Base-by-base conservation (phyloP, 768 basidiomycete species). In the Pleurotus djamor region DNA sequence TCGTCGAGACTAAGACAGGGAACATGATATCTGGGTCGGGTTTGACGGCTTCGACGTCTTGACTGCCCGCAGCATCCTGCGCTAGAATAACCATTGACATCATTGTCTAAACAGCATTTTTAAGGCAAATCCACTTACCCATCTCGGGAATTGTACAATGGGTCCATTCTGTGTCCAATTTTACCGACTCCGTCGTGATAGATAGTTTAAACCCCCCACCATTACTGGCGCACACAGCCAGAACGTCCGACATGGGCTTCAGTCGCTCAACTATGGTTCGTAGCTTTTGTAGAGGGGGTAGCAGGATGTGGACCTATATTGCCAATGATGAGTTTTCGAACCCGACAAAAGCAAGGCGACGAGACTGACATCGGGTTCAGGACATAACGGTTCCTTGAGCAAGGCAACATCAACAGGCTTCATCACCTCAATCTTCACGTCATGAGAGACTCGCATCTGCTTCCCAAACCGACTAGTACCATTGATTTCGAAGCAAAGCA, bases 381-480 rank as follows among this genome's bases (percentile, higher is more conserved):
- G 94, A 67, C 93, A 95, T 64, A 91, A 70, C 1, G 94, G 94
- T 68, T 95, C 94, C 32, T 76, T 80, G 58, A 95, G 79, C 61
- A 79, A 83, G 16, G 82, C 85, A 9, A 91, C 83, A 59, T 95
- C 94, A 0, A 76, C 74, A 0, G 88, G 88, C 59, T 84, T 84
- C 83, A 92, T 80, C 7, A 96, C 86, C 52, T 90, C 89, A 59
- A 95, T 89, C 63, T 83, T 81, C 33, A 95, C 90, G 65, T 94
- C 92, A 67, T 96, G 92, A 0, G 83, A 76, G 17, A 95, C 83
- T 48, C 82, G 79, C 43, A 92, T 80, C 45, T 71, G 77, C 60
- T 85, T 77, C 4, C 90, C 90, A 33, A 83, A 76, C n/a, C 84
- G 75, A 8, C 85, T 87, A 54, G 82, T 72, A 0, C 85, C 86